Evolutionary conservation across 2,329 filamentous ascomycete species (phyloP).

Genomic region (Fusarium oxysporum): DNA sequence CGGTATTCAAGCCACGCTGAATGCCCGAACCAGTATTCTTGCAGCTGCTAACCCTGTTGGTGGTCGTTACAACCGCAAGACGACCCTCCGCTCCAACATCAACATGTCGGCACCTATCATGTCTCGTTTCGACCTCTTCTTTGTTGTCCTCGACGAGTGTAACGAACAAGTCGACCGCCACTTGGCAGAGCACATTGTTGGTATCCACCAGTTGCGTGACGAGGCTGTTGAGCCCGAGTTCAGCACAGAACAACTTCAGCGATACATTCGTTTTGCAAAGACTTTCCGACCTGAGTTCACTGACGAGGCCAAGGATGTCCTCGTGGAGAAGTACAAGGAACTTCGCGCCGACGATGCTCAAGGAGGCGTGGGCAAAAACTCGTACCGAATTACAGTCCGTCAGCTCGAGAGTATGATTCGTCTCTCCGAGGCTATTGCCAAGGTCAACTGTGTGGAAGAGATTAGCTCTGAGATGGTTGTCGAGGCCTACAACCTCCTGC

Average conservation of each 20-base stretch:
- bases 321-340: constrained; percentile 96
- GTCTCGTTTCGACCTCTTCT: constrained; percentile 99
- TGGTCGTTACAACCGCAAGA: constrained; percentile 97
- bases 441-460: constrained; percentile 95
- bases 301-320: constrained; percentile 82
- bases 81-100: constrained; percentile 91
- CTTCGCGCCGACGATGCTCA: constrained; percentile 92
- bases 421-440: constrained; percentile 96
- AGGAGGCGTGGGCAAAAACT: constrained; percentile 92
- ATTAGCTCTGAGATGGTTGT: constrained; percentile 86
- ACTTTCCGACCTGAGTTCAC: constrained; percentile 96
- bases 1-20: constrained; percentile 96
- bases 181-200: constrained; percentile 93
- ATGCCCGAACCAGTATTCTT: constrained; percentile 93
- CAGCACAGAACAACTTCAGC: constrained; percentile 93
- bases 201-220: constrained; percentile 91
- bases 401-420: constrained; percentile 97
- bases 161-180: constrained; percentile 92
- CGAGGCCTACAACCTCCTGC: constrained; percentile 90
- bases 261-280: constrained; percentile 95
- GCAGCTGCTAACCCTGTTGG: constrained; percentile 96
- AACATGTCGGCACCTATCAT: constrained; percentile 99
- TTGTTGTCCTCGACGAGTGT: constrained; percentile 96
- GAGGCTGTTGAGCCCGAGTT: constrained; percentile 93
- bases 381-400: constrained; percentile 96